phyloP scores from a whole-genome alignment of 2,329 filamentous ascomycete species.

The Aureobasidium vineae region DNA sequence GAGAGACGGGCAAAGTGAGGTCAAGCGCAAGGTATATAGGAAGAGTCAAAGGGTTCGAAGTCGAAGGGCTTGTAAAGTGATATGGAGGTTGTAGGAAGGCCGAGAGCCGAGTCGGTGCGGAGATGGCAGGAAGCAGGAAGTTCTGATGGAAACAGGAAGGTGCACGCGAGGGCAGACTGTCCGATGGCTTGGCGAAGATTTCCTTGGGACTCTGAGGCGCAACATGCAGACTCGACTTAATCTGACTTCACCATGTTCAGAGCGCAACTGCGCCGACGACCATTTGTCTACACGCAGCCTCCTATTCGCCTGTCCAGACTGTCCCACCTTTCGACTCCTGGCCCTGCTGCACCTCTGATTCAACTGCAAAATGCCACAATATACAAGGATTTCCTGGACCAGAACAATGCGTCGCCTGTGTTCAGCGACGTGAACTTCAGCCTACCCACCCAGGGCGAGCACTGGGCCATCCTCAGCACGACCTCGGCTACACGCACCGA shows the following conservation, averaged over 20 bases:
- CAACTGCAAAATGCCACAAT: constrained; percentile 77
- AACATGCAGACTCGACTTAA: neutral
- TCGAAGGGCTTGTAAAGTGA: neutral
- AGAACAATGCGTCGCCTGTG: constrained; percentile 65
- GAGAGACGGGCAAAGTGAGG: accelerated
- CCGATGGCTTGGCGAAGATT: constrained; percentile 10
- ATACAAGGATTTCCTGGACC: constrained; percentile 68
- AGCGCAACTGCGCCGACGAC: constrained; percentile 17
- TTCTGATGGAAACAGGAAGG: neutral
- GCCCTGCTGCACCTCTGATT: constrained; percentile 44
- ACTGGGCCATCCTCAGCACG: constrained; percentile 80
- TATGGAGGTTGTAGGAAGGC: neutral
- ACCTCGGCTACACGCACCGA: constrained; percentile 77
- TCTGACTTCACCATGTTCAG: constrained; percentile 14
- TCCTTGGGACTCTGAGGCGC: neutral
- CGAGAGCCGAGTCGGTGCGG: constrained; percentile 12
- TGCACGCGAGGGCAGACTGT: neutral
- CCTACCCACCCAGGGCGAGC: constrained; percentile 49
- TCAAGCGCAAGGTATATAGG: neutral
- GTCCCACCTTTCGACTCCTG: neutral
- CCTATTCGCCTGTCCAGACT: neutral
- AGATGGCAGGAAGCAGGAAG: neutral
- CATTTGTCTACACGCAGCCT: neutral
- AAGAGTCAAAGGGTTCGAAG: neutral
- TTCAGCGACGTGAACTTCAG: constrained; percentile 70